Evolutionary conservation across 2,329 filamentous ascomycete genomes (phyloP).

Genomic region (Neurospora crassa): DNA sequence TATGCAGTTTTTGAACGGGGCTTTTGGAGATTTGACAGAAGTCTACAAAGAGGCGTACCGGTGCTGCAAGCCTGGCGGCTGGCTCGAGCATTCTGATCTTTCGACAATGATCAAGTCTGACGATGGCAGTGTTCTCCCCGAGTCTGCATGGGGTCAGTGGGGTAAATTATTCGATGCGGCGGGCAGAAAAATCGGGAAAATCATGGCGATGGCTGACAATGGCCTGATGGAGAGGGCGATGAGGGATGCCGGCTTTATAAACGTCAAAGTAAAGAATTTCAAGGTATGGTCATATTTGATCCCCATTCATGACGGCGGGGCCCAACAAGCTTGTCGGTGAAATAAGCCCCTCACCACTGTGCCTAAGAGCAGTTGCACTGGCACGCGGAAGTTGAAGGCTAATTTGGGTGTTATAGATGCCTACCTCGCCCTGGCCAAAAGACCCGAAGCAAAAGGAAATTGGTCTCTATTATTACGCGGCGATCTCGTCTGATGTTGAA

Average conservation of each 20-base stretch:
- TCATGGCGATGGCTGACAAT: constrained; percentile 10
- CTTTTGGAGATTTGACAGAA: background rate
- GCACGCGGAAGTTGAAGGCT: background rate
- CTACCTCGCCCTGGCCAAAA: constrained; percentile 24
- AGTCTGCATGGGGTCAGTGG: constrained; percentile 6
- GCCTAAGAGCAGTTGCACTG: background rate
- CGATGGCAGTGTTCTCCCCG: constrained; percentile 14
- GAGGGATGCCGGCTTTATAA: constrained; percentile 11
- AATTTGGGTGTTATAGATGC: background rate
- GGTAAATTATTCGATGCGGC: constrained; percentile 14
- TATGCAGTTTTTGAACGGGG: background rate
- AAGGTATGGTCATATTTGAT: constrained; percentile 14
- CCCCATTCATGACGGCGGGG: background rate
- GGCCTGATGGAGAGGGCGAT: constrained; percentile 4
- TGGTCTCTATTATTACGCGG: background rate
- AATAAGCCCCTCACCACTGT: background rate
- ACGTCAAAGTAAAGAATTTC: constrained; percentile 10
- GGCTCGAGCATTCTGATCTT: constrained; percentile 18
- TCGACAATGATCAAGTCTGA: constrained; percentile 17
- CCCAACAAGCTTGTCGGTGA: background rate
- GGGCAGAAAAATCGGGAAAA: constrained; percentile 8
- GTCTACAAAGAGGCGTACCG: constrained; percentile 27
- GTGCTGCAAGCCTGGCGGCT: constrained; percentile 43
- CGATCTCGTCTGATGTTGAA: constrained; percentile 25
- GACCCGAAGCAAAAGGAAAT: constrained; percentile 17